A percentile compares a stretch with the other conserved stretches of the same genome.
Evolutionary conservation across 352 stramenopile species (phyloP).

Genomic region (Pythium utonaiense): DNA sequence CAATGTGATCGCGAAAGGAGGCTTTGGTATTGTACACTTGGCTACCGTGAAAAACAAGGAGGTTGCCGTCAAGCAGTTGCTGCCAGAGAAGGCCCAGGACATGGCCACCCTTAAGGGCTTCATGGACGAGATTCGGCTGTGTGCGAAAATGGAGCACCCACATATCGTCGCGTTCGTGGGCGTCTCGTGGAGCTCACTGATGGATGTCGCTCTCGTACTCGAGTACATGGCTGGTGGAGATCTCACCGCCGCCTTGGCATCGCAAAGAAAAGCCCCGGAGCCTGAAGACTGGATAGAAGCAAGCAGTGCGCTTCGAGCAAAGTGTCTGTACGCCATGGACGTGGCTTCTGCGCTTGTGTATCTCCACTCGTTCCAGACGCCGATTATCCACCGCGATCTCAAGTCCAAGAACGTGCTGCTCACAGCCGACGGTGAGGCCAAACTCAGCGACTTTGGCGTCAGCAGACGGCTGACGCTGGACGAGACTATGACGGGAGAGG

Average conservation of each 20-base stretch:
- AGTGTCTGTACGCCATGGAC: slow-evolving; percentile 17
- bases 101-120: slow-evolving; percentile 24
- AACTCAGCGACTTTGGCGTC: slow-evolving; percentile 24
- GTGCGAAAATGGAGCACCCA: slow-evolving; percentile 29
- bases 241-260: neutral
- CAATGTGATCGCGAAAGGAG: slow-evolving; percentile 13
- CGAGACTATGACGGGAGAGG: slow-evolving; percentile 25
- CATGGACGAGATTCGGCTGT: slow-evolving; percentile 32
- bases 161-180: slow-evolving; percentile 38
- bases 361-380: slow-evolving; percentile 23
- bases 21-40: slow-evolving; percentile 21
- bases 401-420: slow-evolving; percentile 27
- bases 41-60: slow-evolving; percentile 1
- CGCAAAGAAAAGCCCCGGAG: neutral
- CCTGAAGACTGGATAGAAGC: slow-evolving; percentile 6
- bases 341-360: slow-evolving; percentile 26
- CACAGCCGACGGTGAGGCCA: slow-evolving; percentile 4
- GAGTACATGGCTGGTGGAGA: slow-evolving; percentile 32
- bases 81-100: slow-evolving; percentile 22
- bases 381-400: slow-evolving; percentile 29
- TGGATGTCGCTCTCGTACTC: slow-evolving; percentile 29
- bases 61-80: slow-evolving; percentile 23
- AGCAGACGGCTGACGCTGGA: slow-evolving; percentile 10
- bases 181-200: slow-evolving; percentile 30
- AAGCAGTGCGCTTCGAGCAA: slow-evolving; percentile 1